Percentiles rank a stretch among this genome's conserved stretches.
phyloP scores from a whole-genome alignment of 75 land plant species.

The Pinus taeda region DNA sequence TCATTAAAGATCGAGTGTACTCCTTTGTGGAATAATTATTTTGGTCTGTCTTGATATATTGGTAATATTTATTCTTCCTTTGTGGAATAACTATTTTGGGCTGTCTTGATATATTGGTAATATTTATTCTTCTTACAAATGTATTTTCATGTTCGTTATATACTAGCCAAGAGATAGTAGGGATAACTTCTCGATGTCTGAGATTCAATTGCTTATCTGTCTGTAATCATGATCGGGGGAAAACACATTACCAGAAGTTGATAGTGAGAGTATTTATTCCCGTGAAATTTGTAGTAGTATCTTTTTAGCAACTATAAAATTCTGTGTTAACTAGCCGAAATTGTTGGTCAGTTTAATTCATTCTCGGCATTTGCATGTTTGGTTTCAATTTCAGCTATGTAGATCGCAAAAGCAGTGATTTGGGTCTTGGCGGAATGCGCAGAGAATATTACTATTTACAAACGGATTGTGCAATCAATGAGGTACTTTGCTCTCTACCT shows the following conservation, averaged over 20 bases:
- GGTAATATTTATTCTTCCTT: background rate
- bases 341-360: background rate
- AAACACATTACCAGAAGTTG: background rate
- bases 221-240: background rate
- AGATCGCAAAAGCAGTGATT: slow-evolving; percentile 90
- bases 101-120: background rate
- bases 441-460: slow-evolving; percentile 67
- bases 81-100: background rate
- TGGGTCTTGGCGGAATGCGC: slow-evolving; percentile 76
- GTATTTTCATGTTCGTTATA: background rate
- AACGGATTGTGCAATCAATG: slow-evolving; percentile 90
- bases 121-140: background rate
- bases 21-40: background rate
- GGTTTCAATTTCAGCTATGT: slow-evolving; percentile 66
- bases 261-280: background rate
- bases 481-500: slow-evolving; percentile 24
- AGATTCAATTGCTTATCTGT: background rate
- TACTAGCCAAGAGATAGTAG: background rate
- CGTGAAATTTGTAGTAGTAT: background rate
- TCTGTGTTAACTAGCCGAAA: background rate
- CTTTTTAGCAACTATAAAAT: background rate
- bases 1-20: background rate
- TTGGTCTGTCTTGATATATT: background rate
- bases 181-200: background rate
- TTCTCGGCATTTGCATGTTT: background rate